phyloP scores from a whole-genome alignment of 2,329 filamentous ascomycete genomes.

The Emergomyces africanus region DNA sequence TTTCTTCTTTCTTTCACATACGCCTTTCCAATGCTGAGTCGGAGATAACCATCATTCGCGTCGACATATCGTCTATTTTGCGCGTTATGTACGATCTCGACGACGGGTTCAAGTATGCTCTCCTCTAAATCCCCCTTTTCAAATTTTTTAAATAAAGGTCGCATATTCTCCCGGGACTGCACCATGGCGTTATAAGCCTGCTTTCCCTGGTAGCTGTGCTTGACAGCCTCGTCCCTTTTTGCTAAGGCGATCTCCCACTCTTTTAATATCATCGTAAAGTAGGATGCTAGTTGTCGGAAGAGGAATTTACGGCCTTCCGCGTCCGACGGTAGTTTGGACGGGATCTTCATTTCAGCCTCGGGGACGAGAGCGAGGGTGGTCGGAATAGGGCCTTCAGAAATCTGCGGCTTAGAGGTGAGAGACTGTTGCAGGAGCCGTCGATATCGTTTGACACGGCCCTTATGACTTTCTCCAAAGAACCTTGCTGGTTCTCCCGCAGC shows the following conservation, averaged over 20 bases:
- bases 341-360: constrained; percentile 81
- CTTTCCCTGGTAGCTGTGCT: constrained; percentile 66
- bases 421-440: constrained; percentile 43
- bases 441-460: constrained; percentile 56
- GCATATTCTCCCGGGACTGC: constrained; percentile 77
- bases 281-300: constrained; percentile 79
- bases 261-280: constrained; percentile 88
- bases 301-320: constrained; percentile 55
- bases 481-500: constrained; percentile 57
- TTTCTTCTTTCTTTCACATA: constrained; percentile 29
- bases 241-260: constrained; percentile 76
- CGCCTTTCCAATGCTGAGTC: constrained; percentile 87
- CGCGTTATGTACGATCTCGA: constrained; percentile 83
- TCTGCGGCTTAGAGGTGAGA: constrained; percentile 23
- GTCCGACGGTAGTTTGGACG: constrained; percentile 50
- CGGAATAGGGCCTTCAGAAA: constrained; percentile 69
- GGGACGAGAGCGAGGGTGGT: constrained; percentile 69
- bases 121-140: constrained; percentile 71
- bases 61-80: constrained; percentile 89
- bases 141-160: constrained; percentile 77
- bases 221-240: constrained; percentile 41
- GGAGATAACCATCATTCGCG: constrained; percentile 88
- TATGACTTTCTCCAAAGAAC: constrained; percentile 73
- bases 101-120: constrained; percentile 64
- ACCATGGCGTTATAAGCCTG: constrained; percentile 74